Evolutionary conservation across 2,329 filamentous ascomycete genomes (phyloP), one percentile per base, ranked within the genome.

Genomic region (Pestalotiopsis sp.): DNA sequence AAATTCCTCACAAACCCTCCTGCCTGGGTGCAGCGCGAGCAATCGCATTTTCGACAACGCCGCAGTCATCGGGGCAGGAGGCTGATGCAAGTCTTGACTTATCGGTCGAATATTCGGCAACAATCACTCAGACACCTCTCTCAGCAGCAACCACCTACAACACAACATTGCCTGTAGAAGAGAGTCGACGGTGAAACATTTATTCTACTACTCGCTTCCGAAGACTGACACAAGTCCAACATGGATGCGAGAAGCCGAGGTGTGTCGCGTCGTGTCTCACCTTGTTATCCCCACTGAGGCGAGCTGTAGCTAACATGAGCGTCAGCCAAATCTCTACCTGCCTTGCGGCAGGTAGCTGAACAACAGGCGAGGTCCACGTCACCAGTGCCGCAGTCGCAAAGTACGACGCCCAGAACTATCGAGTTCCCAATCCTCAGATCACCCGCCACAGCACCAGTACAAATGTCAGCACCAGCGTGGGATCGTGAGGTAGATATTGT

Each of bases 401-500:
- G 17, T 14, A 39, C 17, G 45, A 52, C 45, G 45, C 45, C 45
- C 17, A 17, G 20, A n/a, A 52, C 45, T 52, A 20, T 52, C 45
- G 45, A 52, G 17, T 62, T 38, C 27, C 25, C 59, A 17, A 39
- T 38, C 27, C 25, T 5, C 7, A 36, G 14, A 20, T 36, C 59
- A 20, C 59, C 59, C 27, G 38, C 11, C 13, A 39, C 17, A 36
- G 31, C 31, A 38, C 25, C 11, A 17, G 17, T 13, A 17, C n/a
- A 36, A 39, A 62, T n/a, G 23, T 11, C 41, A 57, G 23, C 25
- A 20, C 56, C 64, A 23, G 36, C 65, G 14, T 66, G 65, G 65
- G 57, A 61, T 36, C 56, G 65, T 11, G n/a, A 49, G 25, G 52
- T 66, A 12, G 65, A 66, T 27, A 31, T 66, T 13, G 36, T 31